phyloP scores from a whole-genome alignment of 2,329 filamentous ascomycete genomes.

The Fusarium sp. region DNA sequence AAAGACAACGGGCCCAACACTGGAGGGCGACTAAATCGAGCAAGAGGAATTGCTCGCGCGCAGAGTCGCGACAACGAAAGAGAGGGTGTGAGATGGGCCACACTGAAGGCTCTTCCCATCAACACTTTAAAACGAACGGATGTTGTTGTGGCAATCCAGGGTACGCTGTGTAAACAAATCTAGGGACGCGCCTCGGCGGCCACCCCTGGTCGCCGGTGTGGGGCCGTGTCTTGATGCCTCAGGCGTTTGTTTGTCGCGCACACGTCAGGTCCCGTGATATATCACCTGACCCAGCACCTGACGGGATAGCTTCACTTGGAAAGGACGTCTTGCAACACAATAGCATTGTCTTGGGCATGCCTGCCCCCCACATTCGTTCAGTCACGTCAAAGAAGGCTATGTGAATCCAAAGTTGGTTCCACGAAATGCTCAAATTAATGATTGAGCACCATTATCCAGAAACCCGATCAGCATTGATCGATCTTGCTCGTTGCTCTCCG shows the following conservation, averaged over 20 bases:
- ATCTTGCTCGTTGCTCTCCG: background rate
- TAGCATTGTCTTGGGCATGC: background rate
- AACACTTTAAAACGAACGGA: slow-evolving; percentile 37
- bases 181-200: slow-evolving; percentile 43
- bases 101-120: slow-evolving; percentile 43
- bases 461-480: background rate
- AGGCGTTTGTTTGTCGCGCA: slow-evolving; percentile 12
- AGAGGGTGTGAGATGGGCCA: slow-evolving; percentile 45
- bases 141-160: slow-evolving; percentile 50
- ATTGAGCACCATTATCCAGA: too few species aligned
- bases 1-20: slow-evolving; percentile 27
- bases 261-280: slow-evolving; percentile 34
- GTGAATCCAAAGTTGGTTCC: slow-evolving; percentile 1
- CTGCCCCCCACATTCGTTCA: too few species aligned
- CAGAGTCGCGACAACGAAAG: slow-evolving; percentile 46
- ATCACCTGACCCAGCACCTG: slow-evolving; percentile 28
- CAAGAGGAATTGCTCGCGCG: slow-evolving; percentile 41
- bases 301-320: background rate
- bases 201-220: slow-evolving; percentile 27
- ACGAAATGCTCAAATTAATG: too few species aligned
- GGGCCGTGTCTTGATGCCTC: slow-evolving; percentile 45
- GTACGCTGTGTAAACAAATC: slow-evolving; percentile 52
- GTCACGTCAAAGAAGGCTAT: too few species aligned
- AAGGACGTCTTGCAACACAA: slow-evolving; percentile 1
- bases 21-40: slow-evolving; percentile 36